Evolutionary conservation across 2,329 filamentous ascomycete genomes (phyloP).

Genomic region (Scolecobasidium constrictum): DNA sequence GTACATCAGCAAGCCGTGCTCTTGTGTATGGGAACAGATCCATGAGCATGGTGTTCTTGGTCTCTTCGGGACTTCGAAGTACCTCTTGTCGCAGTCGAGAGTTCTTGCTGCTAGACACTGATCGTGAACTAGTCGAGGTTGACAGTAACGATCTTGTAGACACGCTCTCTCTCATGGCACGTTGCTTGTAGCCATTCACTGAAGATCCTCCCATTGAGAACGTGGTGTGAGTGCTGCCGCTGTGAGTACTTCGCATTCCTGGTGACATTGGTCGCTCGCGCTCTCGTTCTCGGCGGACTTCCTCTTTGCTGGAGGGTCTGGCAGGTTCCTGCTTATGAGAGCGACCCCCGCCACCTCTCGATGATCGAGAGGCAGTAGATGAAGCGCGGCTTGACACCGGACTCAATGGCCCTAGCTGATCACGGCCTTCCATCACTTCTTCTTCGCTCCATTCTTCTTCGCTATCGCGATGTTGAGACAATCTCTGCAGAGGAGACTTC

Average conservation of each 20-base stretch:
- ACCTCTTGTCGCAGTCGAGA: constrained; percentile 76
- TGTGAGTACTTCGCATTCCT: constrained; percentile 15
- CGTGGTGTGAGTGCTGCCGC: constrained; percentile 22
- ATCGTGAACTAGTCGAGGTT: constrained; percentile 5
- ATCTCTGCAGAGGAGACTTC: constrained; percentile 63
- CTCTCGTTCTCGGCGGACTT: constrained; percentile 2
- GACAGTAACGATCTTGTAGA: constrained; percentile 30
- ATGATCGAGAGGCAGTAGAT: constrained; percentile 7
- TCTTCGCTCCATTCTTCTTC: constrained; percentile 31
- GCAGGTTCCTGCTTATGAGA: not conserved
- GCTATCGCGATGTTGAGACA: constrained; percentile 54
- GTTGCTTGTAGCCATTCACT: constrained; percentile 6
- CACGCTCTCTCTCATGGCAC: constrained; percentile 24
- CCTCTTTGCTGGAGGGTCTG: not conserved
- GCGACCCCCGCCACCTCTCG: constrained; percentile 1
- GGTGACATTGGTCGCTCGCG: constrained; percentile 8
- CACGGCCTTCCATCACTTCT: constrained; percentile 48
- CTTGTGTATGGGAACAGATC: constrained; percentile 84
- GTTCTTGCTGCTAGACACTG: constrained; percentile 21
- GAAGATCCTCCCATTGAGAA: constrained; percentile 26
- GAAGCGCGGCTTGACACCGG: constrained; percentile 44
- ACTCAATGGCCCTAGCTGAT: constrained; percentile 55
- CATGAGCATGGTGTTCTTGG: constrained; percentile 43
- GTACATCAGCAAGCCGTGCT: constrained; percentile 68
- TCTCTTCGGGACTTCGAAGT: constrained; percentile 63